Base-by-base conservation (phyloP, 345 rosid species). In the Eucalyptus pauciflora region DNA sequence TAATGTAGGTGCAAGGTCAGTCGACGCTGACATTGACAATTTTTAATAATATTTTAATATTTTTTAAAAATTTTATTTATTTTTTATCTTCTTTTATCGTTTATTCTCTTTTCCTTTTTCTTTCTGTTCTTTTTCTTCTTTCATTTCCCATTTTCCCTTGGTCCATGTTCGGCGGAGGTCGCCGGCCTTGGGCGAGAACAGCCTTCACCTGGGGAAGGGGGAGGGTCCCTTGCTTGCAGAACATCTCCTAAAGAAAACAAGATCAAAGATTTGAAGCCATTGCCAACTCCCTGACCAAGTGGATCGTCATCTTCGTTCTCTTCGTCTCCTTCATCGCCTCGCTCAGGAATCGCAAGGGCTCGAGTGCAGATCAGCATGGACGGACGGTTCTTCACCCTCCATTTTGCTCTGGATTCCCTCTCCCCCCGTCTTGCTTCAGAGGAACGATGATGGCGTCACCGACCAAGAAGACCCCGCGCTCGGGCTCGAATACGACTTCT, bases 1-100 rank as follows among this genome's bases (percentile, higher is more conserved):
- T n/a, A n/a, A n/a, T n/a, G n/a, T n/a, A n/a, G n/a, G n/a, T n/a
- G n/a, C n/a, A n/a, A n/a, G n/a, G n/a, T n/a, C n/a, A n/a, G 1
- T 0, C 2, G 0, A 22, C 11, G 1, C 22, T 0, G 1, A 22
- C 1, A n/a, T n/a, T n/a, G n/a, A n/a, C n/a, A n/a, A n/a, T n/a
- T n/a, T n/a, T n/a, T n/a, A n/a, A n/a, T n/a, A 54, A 54, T 4
- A n/a, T 54, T 54, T 54, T 54, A 8, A 54, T 54, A 20, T 20
- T 8, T 20, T 20, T 54, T 20, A 22, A 54, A 41, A 41, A 41
- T 54, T 54, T 20, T 52, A 7, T 52, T 52, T 52, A 52, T 1
- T 54, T 54, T 54, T 54, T 54, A 20, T 54, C 20, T 20, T 18
- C 1, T 54, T 54, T 54, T 54, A 54, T 54, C 25, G 8, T 54